These are phyloP conservation scores for Candida sphagnicola DNA, from an alignment of 805 yeast species.

Conservation along the genomic window DNA sequence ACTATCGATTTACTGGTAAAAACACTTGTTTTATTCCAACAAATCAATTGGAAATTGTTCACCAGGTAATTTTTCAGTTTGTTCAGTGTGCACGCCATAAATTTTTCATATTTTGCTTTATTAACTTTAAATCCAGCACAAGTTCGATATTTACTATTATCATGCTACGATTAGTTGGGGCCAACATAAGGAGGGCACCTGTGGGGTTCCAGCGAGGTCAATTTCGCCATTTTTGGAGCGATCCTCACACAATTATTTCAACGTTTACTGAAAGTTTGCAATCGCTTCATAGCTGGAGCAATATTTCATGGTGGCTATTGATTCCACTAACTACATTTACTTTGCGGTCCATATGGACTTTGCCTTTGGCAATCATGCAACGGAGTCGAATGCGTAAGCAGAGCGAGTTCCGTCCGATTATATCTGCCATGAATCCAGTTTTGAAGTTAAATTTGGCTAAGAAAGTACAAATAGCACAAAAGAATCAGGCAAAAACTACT, in stretches of 20 bases:
- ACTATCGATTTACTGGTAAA: too few relatives aligned
- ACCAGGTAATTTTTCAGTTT: too few relatives aligned
- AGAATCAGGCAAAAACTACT: conserved; percentile 5
- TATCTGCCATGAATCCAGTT: conserved; percentile 73
- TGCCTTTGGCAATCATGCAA: conserved; percentile 76
- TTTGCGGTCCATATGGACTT: conserved; percentile 61
- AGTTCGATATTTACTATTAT: not conserved
- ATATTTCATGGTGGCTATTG: conserved; percentile 79
- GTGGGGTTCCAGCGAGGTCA: not conserved
- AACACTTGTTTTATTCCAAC: too few relatives aligned
- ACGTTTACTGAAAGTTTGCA: conserved; percentile 39
- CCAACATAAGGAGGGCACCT: not conserved
- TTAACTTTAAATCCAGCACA: not conserved
- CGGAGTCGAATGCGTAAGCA: conserved; percentile 68
- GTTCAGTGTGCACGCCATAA: too few relatives aligned
- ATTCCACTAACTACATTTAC: conserved; percentile 72
- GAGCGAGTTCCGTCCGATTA: conserved; percentile 64
- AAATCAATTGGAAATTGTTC: too few relatives aligned
- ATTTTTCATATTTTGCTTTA: too few relatives aligned
- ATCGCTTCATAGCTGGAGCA: conserved; percentile 48
- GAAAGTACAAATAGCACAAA: conserved; percentile 36
- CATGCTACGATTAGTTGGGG: not conserved
- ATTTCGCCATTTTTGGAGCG: conserved; percentile 22
- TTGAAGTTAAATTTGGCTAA: conserved; percentile 54
- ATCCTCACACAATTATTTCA: conserved; percentile 28